Percentiles rank a stretch among this genome's conserved stretches.
phyloP scores from a whole-genome alignment of 306 rosid genomes.

The Amphicarpaea edgeworthii region DNA sequence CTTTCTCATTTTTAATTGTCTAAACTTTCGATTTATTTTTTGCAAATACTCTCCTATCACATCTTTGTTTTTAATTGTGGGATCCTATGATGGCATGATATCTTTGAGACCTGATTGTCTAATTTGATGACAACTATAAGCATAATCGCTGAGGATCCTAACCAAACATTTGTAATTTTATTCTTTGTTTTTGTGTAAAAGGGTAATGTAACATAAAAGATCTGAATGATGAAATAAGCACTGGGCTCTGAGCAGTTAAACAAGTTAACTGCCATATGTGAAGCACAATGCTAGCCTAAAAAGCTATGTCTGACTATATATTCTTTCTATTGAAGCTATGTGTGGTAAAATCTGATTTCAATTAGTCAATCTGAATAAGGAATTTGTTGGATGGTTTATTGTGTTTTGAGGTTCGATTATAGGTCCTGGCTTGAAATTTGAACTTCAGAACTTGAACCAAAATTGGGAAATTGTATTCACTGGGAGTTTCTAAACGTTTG shows the following conservation, averaged over 20 bases:
- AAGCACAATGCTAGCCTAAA: slow-evolving; percentile 93
- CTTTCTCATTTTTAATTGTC: no score
- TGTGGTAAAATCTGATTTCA: background rate
- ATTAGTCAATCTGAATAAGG: no score
- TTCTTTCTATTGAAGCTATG: background rate
- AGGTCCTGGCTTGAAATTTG: no score
- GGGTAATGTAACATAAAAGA: background rate
- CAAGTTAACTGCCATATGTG: slow-evolving; percentile 50
- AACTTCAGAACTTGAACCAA: no score
- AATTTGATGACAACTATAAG: slow-evolving; percentile 85
- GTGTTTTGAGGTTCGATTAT: no score
- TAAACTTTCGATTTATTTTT: background rate
- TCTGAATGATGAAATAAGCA: slow-evolving; percentile 64
- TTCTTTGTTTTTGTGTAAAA: background rate
- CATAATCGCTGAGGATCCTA: slow-evolving; percentile 81
- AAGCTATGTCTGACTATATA: slow-evolving; percentile 81
- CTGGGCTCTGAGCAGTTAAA: slow-evolving; percentile 93
- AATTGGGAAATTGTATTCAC: no score
- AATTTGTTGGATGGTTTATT: no score
- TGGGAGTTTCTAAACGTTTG: no score
- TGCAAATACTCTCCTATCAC: no score
- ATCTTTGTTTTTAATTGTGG: background rate
- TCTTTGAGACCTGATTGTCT: slow-evolving; percentile 98
- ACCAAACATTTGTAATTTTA: background rate
- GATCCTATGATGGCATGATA: slow-evolving; percentile 96